A percentile compares a stretch with the other conserved stretches of the same genome.
Conservation (phyloP, 2,329 filamentous ascomycete genomes). For the Curvularia verruculosa region DNA sequence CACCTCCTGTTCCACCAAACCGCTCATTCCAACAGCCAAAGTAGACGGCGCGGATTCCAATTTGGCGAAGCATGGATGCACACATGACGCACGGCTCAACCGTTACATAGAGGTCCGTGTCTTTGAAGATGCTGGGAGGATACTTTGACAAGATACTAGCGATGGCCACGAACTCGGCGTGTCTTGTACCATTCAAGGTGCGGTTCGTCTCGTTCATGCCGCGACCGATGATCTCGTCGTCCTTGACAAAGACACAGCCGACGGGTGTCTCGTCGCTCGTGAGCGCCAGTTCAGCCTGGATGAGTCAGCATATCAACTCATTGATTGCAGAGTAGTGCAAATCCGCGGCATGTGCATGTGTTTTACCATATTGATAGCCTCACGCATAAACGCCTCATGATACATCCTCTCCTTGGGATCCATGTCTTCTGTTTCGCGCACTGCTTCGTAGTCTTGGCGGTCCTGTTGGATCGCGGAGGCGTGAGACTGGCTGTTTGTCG, state of each 20-base stretch:
- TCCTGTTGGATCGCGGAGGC: constrained; percentile 21
- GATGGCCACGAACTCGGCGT: constrained; percentile 94
- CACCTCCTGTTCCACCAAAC: constrained; percentile 94
- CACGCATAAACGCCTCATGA: constrained; percentile 75
- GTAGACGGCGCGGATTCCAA: constrained; percentile 86
- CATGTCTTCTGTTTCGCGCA: constrained; percentile 39
- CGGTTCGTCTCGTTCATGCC: constrained; percentile 93
- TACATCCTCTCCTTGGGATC: constrained; percentile 50
- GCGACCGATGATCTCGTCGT: constrained; percentile 77
- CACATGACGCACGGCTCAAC: constrained; percentile 99
- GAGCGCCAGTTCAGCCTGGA: constrained; percentile 82
- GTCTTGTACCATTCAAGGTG: constrained; percentile 72
- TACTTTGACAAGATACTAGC: constrained; percentile 68
- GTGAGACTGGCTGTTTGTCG: constrained; percentile 14
- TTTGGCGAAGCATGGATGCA: constrained; percentile 86
- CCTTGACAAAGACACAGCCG: constrained; percentile 88
- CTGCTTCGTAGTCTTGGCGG: constrained; percentile 36
- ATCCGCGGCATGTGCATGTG: constrained; percentile 12
- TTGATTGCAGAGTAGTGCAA: neutral
- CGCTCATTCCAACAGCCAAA: constrained; percentile 96
- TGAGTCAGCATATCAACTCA: constrained; percentile 27
- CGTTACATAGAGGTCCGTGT: constrained; percentile 89
- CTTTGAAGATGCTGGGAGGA: constrained; percentile 69
- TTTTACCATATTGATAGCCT: constrained; percentile 82
- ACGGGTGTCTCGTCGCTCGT: constrained; percentile 88